Base-by-base conservation (phyloP, 2,329 filamentous ascomycete genomes). In the Paraphoma chrysanthemicola region DNA sequence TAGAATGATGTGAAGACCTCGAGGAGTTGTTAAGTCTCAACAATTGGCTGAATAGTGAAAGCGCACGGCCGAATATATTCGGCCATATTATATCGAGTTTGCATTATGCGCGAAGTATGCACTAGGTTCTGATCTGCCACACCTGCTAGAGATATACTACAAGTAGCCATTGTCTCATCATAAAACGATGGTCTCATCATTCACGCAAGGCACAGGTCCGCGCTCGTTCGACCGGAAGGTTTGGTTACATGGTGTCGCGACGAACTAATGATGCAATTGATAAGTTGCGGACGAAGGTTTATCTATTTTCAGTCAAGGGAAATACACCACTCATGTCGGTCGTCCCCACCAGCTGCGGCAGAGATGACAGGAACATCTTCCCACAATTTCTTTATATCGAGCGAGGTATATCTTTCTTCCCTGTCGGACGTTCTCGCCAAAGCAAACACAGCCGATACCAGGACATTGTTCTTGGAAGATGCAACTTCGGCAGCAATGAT, bases 391-490 rank as follows among this genome's bases (percentile, higher is more conserved):
- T 29, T 51, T 1, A 70, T 18, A 41, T 67, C 38, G n/a, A 68
- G 23, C 1, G 36, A n/a, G 9, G 56, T 50, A 56, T 69, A 71
- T 6, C 39, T 44, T 9, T 48, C 38, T 9, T 52, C 56, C n/a
- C 53, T 51, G 12, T 60, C 65, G 5, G 14, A 23, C 14, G 55
- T 69, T 44, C 69, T 60, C 6, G 57, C 60, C 3, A 68, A 46
- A 10, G 67, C 64, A 48, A 72, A 73, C 1, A 75, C 68, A 18
- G 64, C 71, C 12, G 63, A 62, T 3, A 54, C 53, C 23, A 53
- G 29, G 71, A 62, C 2, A 46, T 16, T 5, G 39, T 11, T 2
- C 23, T 30, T 1, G 33, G 18, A 18, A 0, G 12, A 17, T 1
- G 14, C 18, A 1, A 53, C 50, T 2, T 66, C 52, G 0, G 56